These are phyloP conservation scores for Rhododendron molle DNA, from an alignment of 148 eudicot species.

Conservation along the genomic window DNA sequence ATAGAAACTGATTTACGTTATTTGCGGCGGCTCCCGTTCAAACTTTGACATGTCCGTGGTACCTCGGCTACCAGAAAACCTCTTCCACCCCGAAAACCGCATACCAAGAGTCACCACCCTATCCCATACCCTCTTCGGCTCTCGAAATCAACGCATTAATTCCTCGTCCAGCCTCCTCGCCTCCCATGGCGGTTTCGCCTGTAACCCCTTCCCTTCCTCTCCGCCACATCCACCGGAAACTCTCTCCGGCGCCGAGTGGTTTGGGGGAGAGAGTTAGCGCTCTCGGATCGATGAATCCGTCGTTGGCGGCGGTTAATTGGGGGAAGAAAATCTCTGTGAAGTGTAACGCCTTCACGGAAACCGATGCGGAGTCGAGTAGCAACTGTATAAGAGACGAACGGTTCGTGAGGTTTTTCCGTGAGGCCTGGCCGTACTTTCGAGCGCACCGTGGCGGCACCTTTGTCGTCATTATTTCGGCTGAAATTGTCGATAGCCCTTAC, in stretches of 20 bases:
- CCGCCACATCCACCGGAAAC: not conserved
- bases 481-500: constrained; percentile 56
- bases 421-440: constrained; percentile 84
- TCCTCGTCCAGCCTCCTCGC: not conserved
- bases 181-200: constrained; percentile 17
- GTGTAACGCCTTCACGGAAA: constrained; percentile 32
- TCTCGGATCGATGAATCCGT: not conserved
- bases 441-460: constrained; percentile 84
- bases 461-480: constrained; percentile 71
- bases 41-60: not conserved
- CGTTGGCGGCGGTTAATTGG: not conserved
- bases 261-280: not conserved
- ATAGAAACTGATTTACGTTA: not conserved
- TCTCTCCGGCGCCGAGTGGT: not conserved
- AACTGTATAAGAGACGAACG: constrained; percentile 37
- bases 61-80: not conserved
- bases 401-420: constrained; percentile 71
- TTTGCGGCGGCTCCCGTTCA: not conserved
- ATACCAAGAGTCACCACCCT: not conserved
- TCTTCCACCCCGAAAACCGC: not conserved
- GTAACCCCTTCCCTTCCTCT: constrained; percentile 12
- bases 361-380: constrained; percentile 35
- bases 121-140: not conserved
- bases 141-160: not conserved
- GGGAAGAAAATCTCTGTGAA: constrained; percentile 8